phyloP scores from a whole-genome alignment of 2,329 filamentous ascomycete genomes.

The Venturia nashicola region DNA sequence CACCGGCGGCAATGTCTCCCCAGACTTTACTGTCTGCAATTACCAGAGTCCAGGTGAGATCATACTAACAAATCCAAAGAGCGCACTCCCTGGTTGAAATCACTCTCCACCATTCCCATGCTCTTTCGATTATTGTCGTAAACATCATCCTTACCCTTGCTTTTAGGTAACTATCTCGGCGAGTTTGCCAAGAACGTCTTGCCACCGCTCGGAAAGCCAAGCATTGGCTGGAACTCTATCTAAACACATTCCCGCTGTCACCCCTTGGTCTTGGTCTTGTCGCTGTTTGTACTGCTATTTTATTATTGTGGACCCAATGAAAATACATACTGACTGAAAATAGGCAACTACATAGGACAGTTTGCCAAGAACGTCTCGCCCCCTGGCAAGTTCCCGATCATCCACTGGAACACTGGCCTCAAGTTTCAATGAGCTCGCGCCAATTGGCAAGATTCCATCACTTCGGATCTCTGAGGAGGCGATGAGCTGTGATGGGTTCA shows the following conservation, averaged over 20 bases:
- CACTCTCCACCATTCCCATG: background rate
- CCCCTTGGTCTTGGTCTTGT: background rate
- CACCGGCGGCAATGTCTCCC: conserved; percentile 27
- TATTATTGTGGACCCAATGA: background rate
- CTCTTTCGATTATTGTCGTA: background rate
- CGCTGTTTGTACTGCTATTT: background rate
- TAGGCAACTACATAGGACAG: background rate
- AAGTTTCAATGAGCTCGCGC: background rate
- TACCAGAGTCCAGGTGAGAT: conserved; percentile 61
- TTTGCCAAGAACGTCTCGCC: background rate
- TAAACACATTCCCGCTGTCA: conserved; percentile 6
- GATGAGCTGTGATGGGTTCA: background rate
- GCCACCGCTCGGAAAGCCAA: conserved; percentile 26
- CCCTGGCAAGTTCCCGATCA: background rate
- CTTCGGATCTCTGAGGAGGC: background rate
- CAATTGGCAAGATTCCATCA: conserved; percentile 10
- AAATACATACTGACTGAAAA: background rate
- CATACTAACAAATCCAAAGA: background rate
- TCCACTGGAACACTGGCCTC: conserved; percentile 1
- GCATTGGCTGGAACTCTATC: conserved; percentile 19
- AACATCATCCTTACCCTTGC: conserved; percentile 10
- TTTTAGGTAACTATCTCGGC: conserved; percentile 40
- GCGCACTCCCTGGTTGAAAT: background rate
- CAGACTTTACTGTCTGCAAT: conserved; percentile 83
- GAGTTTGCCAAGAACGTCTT: conserved; percentile 43